These are phyloP conservation scores for Mytilinidion resinicola DNA, from an alignment of 495 filamentous ascomycete genomes.

Conservation along the genomic window DNA sequence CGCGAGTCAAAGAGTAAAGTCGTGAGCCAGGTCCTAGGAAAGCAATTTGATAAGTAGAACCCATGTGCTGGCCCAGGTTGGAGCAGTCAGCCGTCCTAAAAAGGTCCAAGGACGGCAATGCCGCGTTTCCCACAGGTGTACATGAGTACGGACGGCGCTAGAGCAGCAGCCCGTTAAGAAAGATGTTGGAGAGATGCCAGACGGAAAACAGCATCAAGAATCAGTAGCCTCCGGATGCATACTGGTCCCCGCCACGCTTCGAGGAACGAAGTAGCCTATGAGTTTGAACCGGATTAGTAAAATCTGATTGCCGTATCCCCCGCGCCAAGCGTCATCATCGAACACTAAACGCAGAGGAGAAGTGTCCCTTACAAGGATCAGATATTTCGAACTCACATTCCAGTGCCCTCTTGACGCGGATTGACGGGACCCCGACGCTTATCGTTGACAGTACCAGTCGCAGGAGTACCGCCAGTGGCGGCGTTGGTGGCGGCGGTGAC, in stretches of 20 bases:
- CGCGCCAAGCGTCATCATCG: conserved; percentile 65
- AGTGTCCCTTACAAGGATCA: conserved; percentile 91
- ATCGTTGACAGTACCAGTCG: conserved; percentile 27
- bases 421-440: conserved; percentile 37
- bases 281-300: conserved; percentile 29
- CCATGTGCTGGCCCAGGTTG: conserved; percentile 20
- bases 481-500: conserved; percentile 42
- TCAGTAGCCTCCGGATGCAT: conserved; percentile 34
- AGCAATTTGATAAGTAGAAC: conserved; percentile 19
- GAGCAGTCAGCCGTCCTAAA: conserved; percentile 22
- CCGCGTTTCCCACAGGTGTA: conserved; percentile 33
- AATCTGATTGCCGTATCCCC: conserved; percentile 53
- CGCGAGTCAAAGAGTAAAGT: conserved; percentile 15
- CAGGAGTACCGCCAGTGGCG: conserved; percentile 54
- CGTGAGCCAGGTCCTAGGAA: conserved; percentile 17
- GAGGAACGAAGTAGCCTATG: conserved; percentile 40
- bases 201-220: conserved; percentile 24
- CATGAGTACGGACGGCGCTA: conserved; percentile 9
- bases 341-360: conserved; percentile 81
- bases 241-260: conserved; percentile 36
- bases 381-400: conserved; percentile 93
- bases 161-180: conserved; percentile 17
- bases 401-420: conserved; percentile 64
- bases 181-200: conserved; percentile 23
- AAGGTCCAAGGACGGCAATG: conserved; percentile 27